A percentile compares a stretch with the other conserved stretches of the same genome.
Evolutionary conservation across 805 yeast species (phyloP).

Genomic region (Schwanniomyces vanrijiae): DNA sequence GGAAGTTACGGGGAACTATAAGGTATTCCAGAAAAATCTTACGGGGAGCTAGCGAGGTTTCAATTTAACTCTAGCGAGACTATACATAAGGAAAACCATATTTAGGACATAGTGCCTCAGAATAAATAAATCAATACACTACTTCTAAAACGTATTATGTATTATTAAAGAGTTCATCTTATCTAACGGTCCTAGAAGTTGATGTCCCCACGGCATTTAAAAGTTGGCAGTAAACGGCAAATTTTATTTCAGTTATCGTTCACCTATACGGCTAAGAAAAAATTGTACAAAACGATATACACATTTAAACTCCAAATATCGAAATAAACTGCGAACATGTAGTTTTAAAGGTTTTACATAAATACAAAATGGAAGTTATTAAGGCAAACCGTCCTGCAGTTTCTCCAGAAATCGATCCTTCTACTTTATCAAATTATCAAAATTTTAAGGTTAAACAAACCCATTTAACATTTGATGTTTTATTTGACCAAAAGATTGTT

Average conservation of each 20-base stretch:
- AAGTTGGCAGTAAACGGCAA: not conserved
- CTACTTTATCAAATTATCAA: conserved; percentile 74
- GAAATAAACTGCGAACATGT: not conserved
- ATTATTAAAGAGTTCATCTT: no score
- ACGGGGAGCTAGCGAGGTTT: no score
- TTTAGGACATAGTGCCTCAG: no score
- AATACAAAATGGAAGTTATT: conserved; percentile 9
- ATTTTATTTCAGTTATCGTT: not conserved
- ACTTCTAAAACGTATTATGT: no score
- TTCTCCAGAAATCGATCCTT: conserved; percentile 66
- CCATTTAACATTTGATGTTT: conserved; percentile 49
- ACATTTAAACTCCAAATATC: not conserved
- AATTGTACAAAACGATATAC: not conserved
- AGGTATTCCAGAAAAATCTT: no score
- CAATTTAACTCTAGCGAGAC: no score
- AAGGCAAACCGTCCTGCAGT: conserved; percentile 22
- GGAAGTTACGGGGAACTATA: no score
- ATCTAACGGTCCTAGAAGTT: not conserved
- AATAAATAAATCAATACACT: no score
- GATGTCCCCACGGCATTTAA: not conserved
- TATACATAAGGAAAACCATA: no score
- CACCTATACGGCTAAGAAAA: conserved; percentile 2
- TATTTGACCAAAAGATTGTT: conserved; percentile 53
- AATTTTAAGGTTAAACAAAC: conserved; percentile 54
- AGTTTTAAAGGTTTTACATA: not conserved